Percentiles rank a stretch among this genome's conserved stretches.
Conservation (phyloP, 1,284 basidiomycete genomes). For the Sporisorium iseilematis-ciliati region DNA sequence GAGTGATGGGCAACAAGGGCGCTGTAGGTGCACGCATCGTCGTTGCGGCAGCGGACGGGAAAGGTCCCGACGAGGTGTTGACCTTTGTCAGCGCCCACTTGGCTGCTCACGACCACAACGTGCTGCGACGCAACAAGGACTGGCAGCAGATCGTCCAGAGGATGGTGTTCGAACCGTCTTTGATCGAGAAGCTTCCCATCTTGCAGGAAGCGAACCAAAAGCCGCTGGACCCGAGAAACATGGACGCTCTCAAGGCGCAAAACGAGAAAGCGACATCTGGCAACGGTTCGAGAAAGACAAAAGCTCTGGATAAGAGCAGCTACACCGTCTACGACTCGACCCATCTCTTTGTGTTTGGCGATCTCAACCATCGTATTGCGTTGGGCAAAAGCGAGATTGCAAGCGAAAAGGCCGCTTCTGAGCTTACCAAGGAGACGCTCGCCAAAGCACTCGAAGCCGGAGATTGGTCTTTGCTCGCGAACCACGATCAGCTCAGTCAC, state of each 20-base stretch:
- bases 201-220: slow-evolving; percentile 32
- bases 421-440: slow-evolving; percentile 43
- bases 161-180: slow-evolving; percentile 77
- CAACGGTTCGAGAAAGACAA: slow-evolving; percentile 75
- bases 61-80: slow-evolving; percentile 50
- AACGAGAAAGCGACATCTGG: slow-evolving; percentile 71
- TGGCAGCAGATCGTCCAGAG: slow-evolving; percentile 82
- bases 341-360: slow-evolving; percentile 69
- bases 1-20: slow-evolving; percentile 90
- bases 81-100: slow-evolving; percentile 95
- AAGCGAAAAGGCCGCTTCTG: slow-evolving; percentile 17
- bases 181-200: slow-evolving; percentile 45
- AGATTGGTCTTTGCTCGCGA: slow-evolving; percentile 57
- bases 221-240: slow-evolving; percentile 27
- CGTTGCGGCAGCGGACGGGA: slow-evolving; percentile 70
- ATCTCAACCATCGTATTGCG: slow-evolving; percentile 69
- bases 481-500: slow-evolving; percentile 63
- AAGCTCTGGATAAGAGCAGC: slow-evolving; percentile 55
- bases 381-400: slow-evolving; percentile 44
- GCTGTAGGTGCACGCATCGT: slow-evolving; percentile 89
- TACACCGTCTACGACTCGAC: slow-evolving; percentile 68
- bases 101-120: slow-evolving; percentile 81
- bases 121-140: slow-evolving; percentile 81
- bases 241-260: slow-evolving; percentile 68
- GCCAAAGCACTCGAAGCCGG: slow-evolving; percentile 39